phyloP scores from a whole-genome alignment of 805 yeast species.

The Pachysolen tannophilus region DNA sequence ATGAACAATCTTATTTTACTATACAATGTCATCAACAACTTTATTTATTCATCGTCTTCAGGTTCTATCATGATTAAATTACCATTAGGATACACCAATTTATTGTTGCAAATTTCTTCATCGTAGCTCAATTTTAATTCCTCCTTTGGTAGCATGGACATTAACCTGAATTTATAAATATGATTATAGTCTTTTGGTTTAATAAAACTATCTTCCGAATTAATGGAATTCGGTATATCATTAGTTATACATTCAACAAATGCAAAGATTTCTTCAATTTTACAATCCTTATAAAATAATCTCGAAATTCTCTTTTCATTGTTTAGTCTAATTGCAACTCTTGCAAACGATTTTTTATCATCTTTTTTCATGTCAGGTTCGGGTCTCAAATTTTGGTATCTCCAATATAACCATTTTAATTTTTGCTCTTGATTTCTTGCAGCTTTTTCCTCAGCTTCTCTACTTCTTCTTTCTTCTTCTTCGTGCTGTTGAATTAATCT shows the following conservation, averaged over 20 bases:
- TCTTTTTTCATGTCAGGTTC: slow-evolving; percentile 12
- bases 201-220: slow-evolving; percentile 14
- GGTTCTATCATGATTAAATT: slow-evolving; percentile 8
- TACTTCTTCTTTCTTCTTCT: slow-evolving; percentile 13
- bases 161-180: slow-evolving; percentile 39
- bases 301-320: slow-evolving; percentile 52
- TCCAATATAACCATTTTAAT: slow-evolving; percentile 42
- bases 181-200: slow-evolving; percentile 35
- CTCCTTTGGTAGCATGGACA: slow-evolving; percentile 50
- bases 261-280: slow-evolving; percentile 62
- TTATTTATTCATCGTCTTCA: background rate
- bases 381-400: slow-evolving; percentile 16
- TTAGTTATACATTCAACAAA: slow-evolving; percentile 47
- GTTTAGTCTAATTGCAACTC: slow-evolving; percentile 62
- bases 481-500: slow-evolving; percentile 16
- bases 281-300: slow-evolving; percentile 35
- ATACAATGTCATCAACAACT: too few relatives aligned
- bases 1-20: too few relatives aligned
- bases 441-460: slow-evolving; percentile 12
- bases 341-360: slow-evolving; percentile 30
- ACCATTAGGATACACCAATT: slow-evolving; percentile 40
- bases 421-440: slow-evolving; percentile 17
- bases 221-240: slow-evolving; percentile 12
- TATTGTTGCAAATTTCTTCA: slow-evolving; percentile 30
- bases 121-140: slow-evolving; percentile 26